These are phyloP conservation scores for Chytriomyces hyalinus DNA, from an alignment of 192 early-diverging fungal genomes.

Conservation along the genomic window DNA sequence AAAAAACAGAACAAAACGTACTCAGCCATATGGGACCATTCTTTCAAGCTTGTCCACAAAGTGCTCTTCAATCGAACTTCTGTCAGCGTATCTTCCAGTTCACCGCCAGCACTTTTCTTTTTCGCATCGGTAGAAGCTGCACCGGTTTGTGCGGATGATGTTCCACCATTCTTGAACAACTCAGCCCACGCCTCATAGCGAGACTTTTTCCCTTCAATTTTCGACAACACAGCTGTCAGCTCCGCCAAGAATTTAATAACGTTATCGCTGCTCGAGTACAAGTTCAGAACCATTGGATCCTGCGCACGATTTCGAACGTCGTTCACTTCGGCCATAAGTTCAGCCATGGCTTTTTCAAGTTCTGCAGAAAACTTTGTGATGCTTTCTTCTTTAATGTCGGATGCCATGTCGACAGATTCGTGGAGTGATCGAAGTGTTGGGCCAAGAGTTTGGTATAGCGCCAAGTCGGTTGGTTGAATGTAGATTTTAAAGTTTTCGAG, in stretches of 20 bases:
- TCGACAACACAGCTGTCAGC: slow-evolving; percentile 45
- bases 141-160: slow-evolving; percentile 5
- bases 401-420: slow-evolving; percentile 62
- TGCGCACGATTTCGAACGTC: slow-evolving; percentile 64
- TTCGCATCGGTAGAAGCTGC: slow-evolving; percentile 14
- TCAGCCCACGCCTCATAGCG: slow-evolving; percentile 58
- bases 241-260: slow-evolving; percentile 62
- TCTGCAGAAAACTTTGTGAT: slow-evolving; percentile 59
- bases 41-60: slow-evolving; percentile 61
- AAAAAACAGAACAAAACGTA: slow-evolving; percentile 35
- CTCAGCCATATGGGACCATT: slow-evolving; percentile 60
- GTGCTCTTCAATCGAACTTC: slow-evolving; percentile 66
- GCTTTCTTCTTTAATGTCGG: slow-evolving; percentile 64
- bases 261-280: slow-evolving; percentile 49
- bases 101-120: slow-evolving; percentile 39
- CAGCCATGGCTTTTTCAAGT: slow-evolving; percentile 52
- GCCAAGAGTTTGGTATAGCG: slow-evolving; percentile 62
- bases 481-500: slow-evolving; percentile 58
- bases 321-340: slow-evolving; percentile 58
- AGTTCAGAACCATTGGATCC: slow-evolving; percentile 66
- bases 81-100: slow-evolving; percentile 60
- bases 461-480: slow-evolving; percentile 65
- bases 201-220: slow-evolving; percentile 49
- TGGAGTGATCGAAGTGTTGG: slow-evolving; percentile 62
- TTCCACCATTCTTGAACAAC: slow-evolving; percentile 61